Percentiles rank a stretch among this genome's conserved stretches.
These are phyloP conservation scores for Thymus mandschuricus DNA, from an alignment of 257 asterid species.

Conservation along the genomic window DNA sequence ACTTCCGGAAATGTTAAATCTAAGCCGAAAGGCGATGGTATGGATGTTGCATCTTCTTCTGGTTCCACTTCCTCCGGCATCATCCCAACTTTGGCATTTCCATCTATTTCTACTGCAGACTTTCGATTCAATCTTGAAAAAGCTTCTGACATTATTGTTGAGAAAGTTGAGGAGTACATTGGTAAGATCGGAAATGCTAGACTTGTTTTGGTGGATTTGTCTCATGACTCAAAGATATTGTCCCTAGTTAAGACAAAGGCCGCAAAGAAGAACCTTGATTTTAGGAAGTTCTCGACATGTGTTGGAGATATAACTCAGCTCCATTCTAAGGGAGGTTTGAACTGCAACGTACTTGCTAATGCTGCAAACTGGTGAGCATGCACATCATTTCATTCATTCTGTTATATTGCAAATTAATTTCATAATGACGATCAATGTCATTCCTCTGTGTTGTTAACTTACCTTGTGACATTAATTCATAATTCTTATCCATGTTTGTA, in stretches of 20 bases:
- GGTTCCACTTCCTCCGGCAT: conserved; percentile 35
- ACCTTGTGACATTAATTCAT: conserved; percentile 24
- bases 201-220: conserved; percentile 87
- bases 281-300: conserved; percentile 73
- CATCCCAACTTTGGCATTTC: conserved; percentile 82
- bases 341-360: conserved; percentile 83
- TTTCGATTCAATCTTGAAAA: conserved; percentile 81
- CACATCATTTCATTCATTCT: not conserved
- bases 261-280: conserved; percentile 61
- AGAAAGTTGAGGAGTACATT: conserved; percentile 70
- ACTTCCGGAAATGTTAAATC: conserved; percentile 44
- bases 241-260: conserved; percentile 79
- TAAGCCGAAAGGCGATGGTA: conserved; percentile 33
- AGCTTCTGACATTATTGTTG: conserved; percentile 90
- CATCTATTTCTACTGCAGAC: conserved; percentile 97
- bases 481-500: conserved; percentile 21
- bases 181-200: conserved; percentile 60
- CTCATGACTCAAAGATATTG: conserved; percentile 74
- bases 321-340: conserved; percentile 58
- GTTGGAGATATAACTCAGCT: conserved; percentile 92
- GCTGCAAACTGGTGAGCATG: conserved; percentile 84
- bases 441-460: not conserved
- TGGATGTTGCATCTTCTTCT: conserved; percentile 33
- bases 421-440: conserved; percentile 17
- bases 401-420: not conserved